Base-by-base conservation (phyloP, 1,139 yeast genomes). In the Geotrichum klebahnii region DNA sequence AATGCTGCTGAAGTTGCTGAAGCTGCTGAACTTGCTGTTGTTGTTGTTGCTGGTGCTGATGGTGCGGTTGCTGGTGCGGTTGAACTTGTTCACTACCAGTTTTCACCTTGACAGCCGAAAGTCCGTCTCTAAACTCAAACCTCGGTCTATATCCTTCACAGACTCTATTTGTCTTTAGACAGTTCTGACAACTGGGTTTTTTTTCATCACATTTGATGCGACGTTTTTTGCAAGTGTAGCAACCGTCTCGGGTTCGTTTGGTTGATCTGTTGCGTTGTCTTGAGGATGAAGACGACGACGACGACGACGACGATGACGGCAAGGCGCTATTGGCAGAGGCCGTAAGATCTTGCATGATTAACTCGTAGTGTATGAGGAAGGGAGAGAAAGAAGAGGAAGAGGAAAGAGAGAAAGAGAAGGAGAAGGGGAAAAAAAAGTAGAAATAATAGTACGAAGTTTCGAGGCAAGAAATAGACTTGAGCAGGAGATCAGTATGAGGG, bases 181-280 rank as follows among this genome's bases (percentile, higher is more conserved):
- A 61, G 50, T 61, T 59, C 51, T 51, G 50, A 48, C 64, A 61
- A 9, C 42, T 45, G 10, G 64, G 64, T 39, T 61, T 62, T 10
- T 57, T 55, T 49, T 61, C 64, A 44, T 61, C 64, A 48, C 64
- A 61, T 38, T 61, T 61, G 16, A 61, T 60, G 37, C 63, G 53
- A 4, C 54, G 55, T 49, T 62, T 59, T 42, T 63, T 61, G 48
- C 65, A 61, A 8, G 65, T 61, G 48, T 60, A 53, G 41, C 65
- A 61, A 19, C 65, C 65, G 20, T 62, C 59, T 44, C 61, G 56
- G 2, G 65, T 61, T 33, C 65, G 45, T 31, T 50, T 50, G 2
- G 53, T 50, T 37, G 34, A 48, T 34, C 43, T 42, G 6, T 28
- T 28, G 6, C 34, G 33, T 24, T 38, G 39, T n/a, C 37, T 32